These are phyloP conservation scores for Backusella circina DNA, from an alignment of 192 early-diverging fungal genomes.

Conservation along the genomic window DNA sequence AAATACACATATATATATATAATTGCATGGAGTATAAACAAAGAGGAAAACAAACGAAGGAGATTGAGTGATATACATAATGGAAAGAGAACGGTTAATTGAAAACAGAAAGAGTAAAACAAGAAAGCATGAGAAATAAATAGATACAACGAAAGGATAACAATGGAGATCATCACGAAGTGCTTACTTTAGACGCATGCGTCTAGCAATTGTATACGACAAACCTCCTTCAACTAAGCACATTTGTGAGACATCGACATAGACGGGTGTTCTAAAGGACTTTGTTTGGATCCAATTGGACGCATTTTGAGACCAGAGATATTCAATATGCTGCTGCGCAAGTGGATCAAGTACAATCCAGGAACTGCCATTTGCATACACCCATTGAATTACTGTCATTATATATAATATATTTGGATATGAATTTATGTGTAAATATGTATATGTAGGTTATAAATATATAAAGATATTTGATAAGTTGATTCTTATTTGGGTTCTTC, in stretches of 20 bases:
- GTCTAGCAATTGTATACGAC: not conserved
- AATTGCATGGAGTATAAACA: not conserved
- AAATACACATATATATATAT: not conserved
- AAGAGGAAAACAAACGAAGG: not conserved
- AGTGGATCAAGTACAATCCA: not conserved
- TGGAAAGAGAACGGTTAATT: not conserved
- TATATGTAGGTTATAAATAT: not conserved
- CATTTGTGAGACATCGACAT: conserved; percentile 10
- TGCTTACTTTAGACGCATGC: not conserved
- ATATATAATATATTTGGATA: not conserved
- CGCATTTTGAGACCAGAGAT: conserved; percentile 1
- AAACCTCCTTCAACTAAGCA: not conserved
- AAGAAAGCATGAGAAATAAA: not conserved
- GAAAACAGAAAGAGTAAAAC: not conserved
- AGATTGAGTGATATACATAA: not conserved
- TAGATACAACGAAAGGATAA: not conserved
- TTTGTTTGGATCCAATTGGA: conserved; percentile 1
- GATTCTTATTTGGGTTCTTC: not conserved
- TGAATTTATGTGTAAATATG: not conserved
- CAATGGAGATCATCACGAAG: not conserved
- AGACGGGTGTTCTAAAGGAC: not conserved
- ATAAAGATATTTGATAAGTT: not conserved
- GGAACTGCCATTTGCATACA: not conserved
- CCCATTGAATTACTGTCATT: not conserved
- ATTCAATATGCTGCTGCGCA: not conserved